phyloP scores from a whole-genome alignment of 108 stramenopile genomes.

The Skeletonema grethae region DNA sequence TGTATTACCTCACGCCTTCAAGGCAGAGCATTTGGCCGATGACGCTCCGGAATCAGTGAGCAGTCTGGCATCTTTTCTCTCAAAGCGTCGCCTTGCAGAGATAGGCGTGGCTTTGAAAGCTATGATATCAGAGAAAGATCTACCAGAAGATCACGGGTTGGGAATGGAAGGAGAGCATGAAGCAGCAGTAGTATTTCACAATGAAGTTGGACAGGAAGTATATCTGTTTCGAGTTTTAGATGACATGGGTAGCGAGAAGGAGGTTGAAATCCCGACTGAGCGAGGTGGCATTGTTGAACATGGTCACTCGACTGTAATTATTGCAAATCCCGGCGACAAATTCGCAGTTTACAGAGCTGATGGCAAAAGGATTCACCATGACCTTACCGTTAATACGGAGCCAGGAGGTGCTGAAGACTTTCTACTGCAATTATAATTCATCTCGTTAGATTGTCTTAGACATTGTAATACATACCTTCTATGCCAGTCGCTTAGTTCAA shows the following conservation, averaged over 20 bases:
- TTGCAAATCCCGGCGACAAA: conserved; percentile 31
- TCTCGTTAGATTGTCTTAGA: background rate
- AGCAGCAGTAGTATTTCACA: conserved; percentile 39
- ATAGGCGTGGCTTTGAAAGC: conserved; percentile 36
- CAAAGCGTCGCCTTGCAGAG: conserved; percentile 39
- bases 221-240: background rate
- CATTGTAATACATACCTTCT: background rate
- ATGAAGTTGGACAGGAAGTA: conserved; percentile 27
- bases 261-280: conserved; percentile 11
- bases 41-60: conserved; percentile 43
- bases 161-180: conserved; percentile 35
- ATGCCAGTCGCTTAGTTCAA: conserved; percentile 38
- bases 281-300: conserved; percentile 3
- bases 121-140: conserved; percentile 32
- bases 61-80: conserved; percentile 26
- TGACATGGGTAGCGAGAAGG: conserved; percentile 6
- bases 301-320: conserved; percentile 20
- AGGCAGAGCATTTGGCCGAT: conserved; percentile 46
- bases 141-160: conserved; percentile 43
- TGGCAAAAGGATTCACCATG: conserved; percentile 9
- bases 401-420: conserved; percentile 35
- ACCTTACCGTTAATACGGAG: background rate
- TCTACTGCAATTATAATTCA: background rate
- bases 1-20: conserved; percentile 37
- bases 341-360: conserved; percentile 22